phyloP scores from a whole-genome alignment of 768 basidiomycete species.

The Auricularia sp. region DNA sequence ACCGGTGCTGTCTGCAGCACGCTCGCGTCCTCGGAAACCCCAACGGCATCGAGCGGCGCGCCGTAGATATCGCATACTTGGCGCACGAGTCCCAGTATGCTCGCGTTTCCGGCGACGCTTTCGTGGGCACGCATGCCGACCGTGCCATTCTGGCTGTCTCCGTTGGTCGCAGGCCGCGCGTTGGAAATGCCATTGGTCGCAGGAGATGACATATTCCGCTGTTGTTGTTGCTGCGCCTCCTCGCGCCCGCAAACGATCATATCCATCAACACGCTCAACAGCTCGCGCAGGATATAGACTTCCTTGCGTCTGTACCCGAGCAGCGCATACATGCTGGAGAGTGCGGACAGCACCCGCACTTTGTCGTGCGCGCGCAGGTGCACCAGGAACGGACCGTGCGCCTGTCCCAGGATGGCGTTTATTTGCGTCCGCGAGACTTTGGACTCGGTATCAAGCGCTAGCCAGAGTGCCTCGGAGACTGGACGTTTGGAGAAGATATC shows the following conservation, averaged over 20 bases:
- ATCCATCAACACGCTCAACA: constrained; percentile 76
- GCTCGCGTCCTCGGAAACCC: constrained; percentile 13
- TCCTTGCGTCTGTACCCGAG: constrained; percentile 85
- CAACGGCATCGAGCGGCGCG: constrained; percentile 66
- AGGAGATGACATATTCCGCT: constrained; percentile 14
- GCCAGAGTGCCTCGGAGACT: constrained; percentile 24
- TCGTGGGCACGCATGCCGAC: constrained; percentile 69
- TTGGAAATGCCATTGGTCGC: background rate
- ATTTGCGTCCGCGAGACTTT: constrained; percentile 60
- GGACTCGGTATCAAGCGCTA: constrained; percentile 14
- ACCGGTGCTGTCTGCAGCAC: constrained; percentile 5
- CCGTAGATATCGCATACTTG: constrained; percentile 73
- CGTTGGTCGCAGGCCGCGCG: background rate
- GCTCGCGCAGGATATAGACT: constrained; percentile 73
- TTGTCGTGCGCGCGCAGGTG: constrained; percentile 71
- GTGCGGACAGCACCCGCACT: constrained; percentile 55
- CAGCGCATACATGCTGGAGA: constrained; percentile 66
- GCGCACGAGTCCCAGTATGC: constrained; percentile 63
- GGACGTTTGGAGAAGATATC: constrained; percentile 49
- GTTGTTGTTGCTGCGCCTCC: constrained; percentile 42
- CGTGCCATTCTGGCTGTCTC: background rate
- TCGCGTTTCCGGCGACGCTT: constrained; percentile 68
- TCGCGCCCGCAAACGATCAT: constrained; percentile 77
- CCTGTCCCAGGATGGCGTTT: constrained; percentile 50
- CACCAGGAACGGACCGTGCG: constrained; percentile 81